Percentiles rank a stretch among this genome's conserved stretches.
Evolutionary conservation across 148 eudicot genomes (phyloP).

Genomic region (Rhododendron vialii): DNA sequence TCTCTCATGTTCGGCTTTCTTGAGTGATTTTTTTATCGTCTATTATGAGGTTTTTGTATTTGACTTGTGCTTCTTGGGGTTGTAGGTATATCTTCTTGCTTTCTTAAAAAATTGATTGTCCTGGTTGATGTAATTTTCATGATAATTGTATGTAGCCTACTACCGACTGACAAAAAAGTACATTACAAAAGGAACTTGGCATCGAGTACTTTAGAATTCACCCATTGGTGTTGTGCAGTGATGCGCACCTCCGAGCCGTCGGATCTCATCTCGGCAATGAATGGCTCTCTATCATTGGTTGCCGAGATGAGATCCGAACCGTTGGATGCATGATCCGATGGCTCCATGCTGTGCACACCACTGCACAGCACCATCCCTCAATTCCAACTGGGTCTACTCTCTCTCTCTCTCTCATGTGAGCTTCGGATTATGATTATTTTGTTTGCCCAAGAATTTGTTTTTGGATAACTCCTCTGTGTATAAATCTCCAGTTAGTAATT

Average conservation of each 20-base stretch:
- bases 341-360: too few relatives aligned
- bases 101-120: background rate
- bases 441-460: background rate
- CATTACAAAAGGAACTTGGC: background rate
- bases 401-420: background rate
- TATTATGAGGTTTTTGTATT: background rate
- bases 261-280: too few relatives aligned
- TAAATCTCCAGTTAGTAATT: background rate
- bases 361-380: too few relatives aligned
- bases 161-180: background rate
- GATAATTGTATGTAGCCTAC: background rate
- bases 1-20: background rate
- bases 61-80: background rate
- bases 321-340: fast-evolving
- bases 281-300: too few relatives aligned
- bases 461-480: background rate
- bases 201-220: background rate
- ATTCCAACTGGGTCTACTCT: background rate
- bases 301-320: too few relatives aligned
- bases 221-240: too few relatives aligned
- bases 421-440: background rate
- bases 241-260: too few relatives aligned
- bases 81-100: background rate
- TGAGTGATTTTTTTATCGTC: background rate
- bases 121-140: background rate